Evolutionary conservation across 139 green algal genomes (phyloP).

Genomic region (Tetraselmis striata): DNA sequence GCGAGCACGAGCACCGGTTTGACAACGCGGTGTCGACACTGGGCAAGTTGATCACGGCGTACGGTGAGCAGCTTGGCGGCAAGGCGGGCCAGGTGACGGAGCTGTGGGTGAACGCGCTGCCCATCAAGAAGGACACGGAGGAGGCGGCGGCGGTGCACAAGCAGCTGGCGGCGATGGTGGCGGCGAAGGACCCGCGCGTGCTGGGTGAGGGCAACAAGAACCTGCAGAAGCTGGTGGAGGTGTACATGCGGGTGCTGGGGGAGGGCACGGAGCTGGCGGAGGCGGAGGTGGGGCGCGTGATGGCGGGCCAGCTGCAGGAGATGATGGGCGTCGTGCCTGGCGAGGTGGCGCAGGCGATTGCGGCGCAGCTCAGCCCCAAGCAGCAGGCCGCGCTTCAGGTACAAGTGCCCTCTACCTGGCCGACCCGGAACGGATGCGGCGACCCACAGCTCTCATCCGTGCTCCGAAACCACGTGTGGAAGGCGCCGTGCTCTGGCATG

Average conservation of each 20-base stretch:
- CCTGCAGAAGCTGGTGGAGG: conserved; percentile 40
- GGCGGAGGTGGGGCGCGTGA: conserved; percentile 13
- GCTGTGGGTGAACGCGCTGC: conserved; percentile 51
- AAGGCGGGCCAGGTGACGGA: conserved; percentile 16
- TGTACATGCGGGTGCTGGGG: conserved; percentile 37
- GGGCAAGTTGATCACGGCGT: conserved; percentile 53
- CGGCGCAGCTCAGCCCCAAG: conserved; percentile 37
- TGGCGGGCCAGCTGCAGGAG: conserved; percentile 44
- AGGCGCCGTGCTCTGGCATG: too few relatives aligned
- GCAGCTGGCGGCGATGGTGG: conserved; percentile 64
- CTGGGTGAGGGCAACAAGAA: conserved; percentile 46
- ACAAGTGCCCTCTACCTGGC: neutral
- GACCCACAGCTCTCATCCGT: neutral
- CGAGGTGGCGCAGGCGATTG: conserved; percentile 28
- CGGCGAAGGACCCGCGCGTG: conserved; percentile 35
- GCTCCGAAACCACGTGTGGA: neutral
- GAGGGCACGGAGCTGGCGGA: conserved; percentile 39
- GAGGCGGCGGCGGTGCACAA: conserved; percentile 72
- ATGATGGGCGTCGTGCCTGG: conserved; percentile 29
- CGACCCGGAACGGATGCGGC: neutral
- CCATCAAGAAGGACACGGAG: conserved; percentile 54
- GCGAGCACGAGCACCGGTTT: conserved; percentile 65
- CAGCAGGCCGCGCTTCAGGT: conserved; percentile 31
- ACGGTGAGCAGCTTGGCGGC: conserved; percentile 25
- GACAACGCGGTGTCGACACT: conserved; percentile 75